Conservation (phyloP, 805 yeast species). For the Candida tibetensis region DNA sequence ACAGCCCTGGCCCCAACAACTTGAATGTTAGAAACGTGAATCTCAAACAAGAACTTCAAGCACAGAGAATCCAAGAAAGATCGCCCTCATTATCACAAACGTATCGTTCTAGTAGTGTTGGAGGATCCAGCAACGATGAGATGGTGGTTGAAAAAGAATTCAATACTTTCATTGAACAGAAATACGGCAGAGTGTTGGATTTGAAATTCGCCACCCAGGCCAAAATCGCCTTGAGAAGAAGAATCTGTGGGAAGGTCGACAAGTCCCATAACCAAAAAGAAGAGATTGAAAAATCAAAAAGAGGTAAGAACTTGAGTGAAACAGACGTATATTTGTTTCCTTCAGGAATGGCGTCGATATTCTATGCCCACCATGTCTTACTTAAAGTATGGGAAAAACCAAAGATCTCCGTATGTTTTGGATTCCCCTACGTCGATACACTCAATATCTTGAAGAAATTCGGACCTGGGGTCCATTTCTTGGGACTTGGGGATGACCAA, state of each 20-base stretch:
- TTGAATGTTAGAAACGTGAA: constrained; percentile 1
- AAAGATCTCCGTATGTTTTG: constrained; percentile 83
- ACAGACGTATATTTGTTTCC: constrained; percentile 82
- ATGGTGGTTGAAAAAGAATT: constrained; percentile 50
- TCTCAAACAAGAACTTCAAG: constrained; percentile 35
- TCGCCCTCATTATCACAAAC: constrained; percentile 33
- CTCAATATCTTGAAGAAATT: constrained; percentile 80
- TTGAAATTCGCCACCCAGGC: constrained; percentile 73
- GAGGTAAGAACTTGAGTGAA: constrained; percentile 39
- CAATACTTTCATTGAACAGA: constrained; percentile 73
- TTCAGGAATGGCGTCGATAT: constrained; percentile 91
- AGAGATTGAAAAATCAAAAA: constrained; percentile 24
- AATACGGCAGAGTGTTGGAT: constrained; percentile 88
- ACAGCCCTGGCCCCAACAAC: neutral
- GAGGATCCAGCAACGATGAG: neutral
- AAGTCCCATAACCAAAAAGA: constrained; percentile 30
- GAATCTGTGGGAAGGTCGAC: constrained; percentile 69
- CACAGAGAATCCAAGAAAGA: constrained; percentile 27
- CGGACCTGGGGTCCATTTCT: constrained; percentile 87
- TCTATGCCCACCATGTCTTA: constrained; percentile 67
- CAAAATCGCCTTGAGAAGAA: constrained; percentile 63
- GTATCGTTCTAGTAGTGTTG: constrained; percentile 16
- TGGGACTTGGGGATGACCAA: constrained; percentile 77
- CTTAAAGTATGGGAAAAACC: constrained; percentile 25
- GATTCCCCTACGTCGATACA: constrained; percentile 95